Base-by-base conservation (phyloP, 768 basidiomycete genomes). In the Hydnomerulius pinastri region DNA sequence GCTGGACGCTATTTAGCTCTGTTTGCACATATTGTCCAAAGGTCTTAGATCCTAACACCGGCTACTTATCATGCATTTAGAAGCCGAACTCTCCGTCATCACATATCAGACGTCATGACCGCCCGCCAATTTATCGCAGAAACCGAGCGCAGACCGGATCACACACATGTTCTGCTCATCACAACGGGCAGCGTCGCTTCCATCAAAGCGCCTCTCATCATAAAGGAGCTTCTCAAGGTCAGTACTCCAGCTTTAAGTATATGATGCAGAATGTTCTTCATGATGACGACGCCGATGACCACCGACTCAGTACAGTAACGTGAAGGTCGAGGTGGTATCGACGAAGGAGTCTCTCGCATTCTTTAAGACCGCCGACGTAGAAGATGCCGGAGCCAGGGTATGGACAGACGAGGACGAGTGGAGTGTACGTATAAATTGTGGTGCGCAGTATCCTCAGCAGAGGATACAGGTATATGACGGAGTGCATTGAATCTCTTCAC, bases 401-500 rank as follows among this genome's bases (percentile, higher is more conserved):
- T 98, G 95, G 95, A 82, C 77, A 1, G 92, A 98, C 66, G 81
- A 82, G 43, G 93, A 98, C 62, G 96, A 98, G 70, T 98, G 96
- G 95, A 76, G 75, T 33, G 95, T 96, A 68, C 48, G 90, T n/a
- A n/a, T n/a, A n/a, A n/a, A n/a, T n/a, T n/a, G n/a, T n/a, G n/a
- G n/a, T n/a, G n/a, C n/a, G n/a, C n/a, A n/a, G n/a, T n/a, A n/a
- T n/a, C n/a, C n/a, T n/a, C n/a, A n/a, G n/a, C n/a, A n/a, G n/a
- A n/a, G n/a, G n/a, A n/a, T n/a, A n/a, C n/a, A n/a, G n/a, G n/a
- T n/a, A n/a, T n/a, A n/a, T n/a, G n/a, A n/a, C n/a, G n/a, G n/a
- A n/a, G n/a, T n/a, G n/a, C n/a, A n/a, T n/a, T n/a, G n/a, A n/a
- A n/a, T n/a, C 30, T 37, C 20, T 25, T 17, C 15, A 20, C 1